Conservation (phyloP, 768 basidiomycete genomes). For the Tulasnella sp. region DNA sequence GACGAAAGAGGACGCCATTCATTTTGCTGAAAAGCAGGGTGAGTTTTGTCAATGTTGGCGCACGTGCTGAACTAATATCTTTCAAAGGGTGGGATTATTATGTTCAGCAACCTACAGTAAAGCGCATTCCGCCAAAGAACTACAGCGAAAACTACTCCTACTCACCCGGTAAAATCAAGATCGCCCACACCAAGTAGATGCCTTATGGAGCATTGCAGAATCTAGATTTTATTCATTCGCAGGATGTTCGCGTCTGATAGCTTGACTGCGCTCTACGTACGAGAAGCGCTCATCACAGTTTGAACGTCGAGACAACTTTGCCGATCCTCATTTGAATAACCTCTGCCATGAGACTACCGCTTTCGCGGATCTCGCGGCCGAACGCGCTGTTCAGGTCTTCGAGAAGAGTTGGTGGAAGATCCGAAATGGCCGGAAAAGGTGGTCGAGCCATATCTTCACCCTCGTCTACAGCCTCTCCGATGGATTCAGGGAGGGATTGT, state of each 20-base stretch:
- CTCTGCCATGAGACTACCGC: constrained; percentile 42
- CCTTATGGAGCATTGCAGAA: background rate
- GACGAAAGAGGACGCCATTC: constrained; percentile 80
- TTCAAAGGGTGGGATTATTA: constrained; percentile 81
- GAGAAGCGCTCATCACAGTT: constrained; percentile 17
- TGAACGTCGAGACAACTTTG: constrained; percentile 47
- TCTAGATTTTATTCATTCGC: background rate
- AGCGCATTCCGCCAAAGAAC: constrained; percentile 72
- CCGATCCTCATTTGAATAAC: constrained; percentile 58
- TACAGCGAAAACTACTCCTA: constrained; percentile 90
- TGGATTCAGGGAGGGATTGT: background rate
- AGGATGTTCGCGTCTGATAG: background rate
- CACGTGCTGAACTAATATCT: constrained; percentile 14
- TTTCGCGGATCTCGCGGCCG: constrained; percentile 31
- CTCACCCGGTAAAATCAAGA: constrained; percentile 63
- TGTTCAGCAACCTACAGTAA: constrained; percentile 49
- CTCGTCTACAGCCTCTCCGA: background rate
- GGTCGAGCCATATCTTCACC: background rate
- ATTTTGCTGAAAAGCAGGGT: constrained; percentile 98
- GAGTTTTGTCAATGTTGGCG: constrained; percentile 13
- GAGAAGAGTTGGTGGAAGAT: constrained; percentile 40
- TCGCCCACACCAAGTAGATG: constrained; percentile 81
- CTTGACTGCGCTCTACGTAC: background rate
- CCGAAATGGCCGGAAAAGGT: constrained; percentile 38
- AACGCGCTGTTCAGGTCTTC: constrained; percentile 39